These are phyloP conservation scores for Colletotrichum sp. DNA, from an alignment of 2,329 filamentous ascomycete species.

Conservation along the genomic window DNA sequence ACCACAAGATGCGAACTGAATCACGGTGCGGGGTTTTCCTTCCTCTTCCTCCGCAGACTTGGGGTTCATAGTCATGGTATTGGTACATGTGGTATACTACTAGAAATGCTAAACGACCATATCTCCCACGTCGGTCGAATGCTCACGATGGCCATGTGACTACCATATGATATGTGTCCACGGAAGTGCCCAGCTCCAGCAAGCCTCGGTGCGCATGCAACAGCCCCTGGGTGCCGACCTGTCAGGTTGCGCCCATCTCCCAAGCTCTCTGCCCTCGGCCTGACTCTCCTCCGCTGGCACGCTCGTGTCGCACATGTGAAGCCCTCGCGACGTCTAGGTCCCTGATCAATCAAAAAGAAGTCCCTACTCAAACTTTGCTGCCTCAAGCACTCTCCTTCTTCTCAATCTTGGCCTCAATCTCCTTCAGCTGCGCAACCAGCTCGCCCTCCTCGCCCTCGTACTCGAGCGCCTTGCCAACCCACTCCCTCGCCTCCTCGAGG, in stretches of 20 bases:
- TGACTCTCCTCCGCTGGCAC: not conserved
- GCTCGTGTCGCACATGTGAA: not conserved
- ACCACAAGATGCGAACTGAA: not conserved
- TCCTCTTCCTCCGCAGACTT: not conserved
- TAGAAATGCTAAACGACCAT: constrained; percentile 1
- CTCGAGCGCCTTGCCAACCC: constrained; percentile 79
- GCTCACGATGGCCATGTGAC: not conserved
- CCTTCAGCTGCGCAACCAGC: constrained; percentile 67
- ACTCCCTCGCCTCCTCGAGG: constrained; percentile 80
- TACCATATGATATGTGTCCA: not conserved
- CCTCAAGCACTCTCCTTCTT: constrained; percentile 37
- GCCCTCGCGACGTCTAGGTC: not conserved
- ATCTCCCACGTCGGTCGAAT: not conserved
- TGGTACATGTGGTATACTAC: constrained; percentile 13
- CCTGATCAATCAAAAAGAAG: not conserved
- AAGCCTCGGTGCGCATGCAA: not conserved
- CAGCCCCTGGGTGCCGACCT: not conserved
- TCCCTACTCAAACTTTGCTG: too few relatives aligned
- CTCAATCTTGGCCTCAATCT: constrained; percentile 57
- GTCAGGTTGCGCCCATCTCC: not conserved
- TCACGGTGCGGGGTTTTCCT: not conserved
- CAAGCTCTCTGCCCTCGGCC: not conserved
- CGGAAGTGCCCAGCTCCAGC: not conserved
- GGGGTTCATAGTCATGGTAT: not conserved
- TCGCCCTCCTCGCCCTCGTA: constrained; percentile 77